Evolutionary conservation across 306 rosid genomes (phyloP).

Genomic region (Prunus mume): DNA sequence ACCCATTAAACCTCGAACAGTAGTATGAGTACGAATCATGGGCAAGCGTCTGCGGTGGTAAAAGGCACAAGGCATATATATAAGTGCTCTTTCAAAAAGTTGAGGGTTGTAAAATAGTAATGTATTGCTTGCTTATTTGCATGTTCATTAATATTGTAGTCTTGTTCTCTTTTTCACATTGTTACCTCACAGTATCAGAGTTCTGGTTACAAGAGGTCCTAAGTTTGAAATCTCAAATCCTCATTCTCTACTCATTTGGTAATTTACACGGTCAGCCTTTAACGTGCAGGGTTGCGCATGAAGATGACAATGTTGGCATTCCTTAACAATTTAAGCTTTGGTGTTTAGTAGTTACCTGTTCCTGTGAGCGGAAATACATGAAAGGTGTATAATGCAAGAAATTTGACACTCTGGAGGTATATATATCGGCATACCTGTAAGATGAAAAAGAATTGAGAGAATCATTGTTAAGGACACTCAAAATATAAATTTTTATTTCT

Average conservation of each 20-base stretch:
- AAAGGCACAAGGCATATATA: background rate
- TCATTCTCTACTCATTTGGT: too few relatives aligned
- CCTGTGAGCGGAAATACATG: constrained; percentile 95
- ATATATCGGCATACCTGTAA: constrained; percentile 92
- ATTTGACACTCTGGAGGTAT: constrained; percentile 96
- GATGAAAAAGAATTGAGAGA: constrained; percentile 1
- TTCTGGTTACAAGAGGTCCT: background rate
- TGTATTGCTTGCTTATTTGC: background rate
- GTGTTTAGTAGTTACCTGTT: constrained; percentile 57
- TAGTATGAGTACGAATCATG: constrained; percentile 66
- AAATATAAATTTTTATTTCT: background rate
- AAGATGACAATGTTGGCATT: background rate
- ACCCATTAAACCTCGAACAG: constrained; percentile 28
- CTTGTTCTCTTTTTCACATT: background rate
- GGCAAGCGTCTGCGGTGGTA: constrained; percentile 79
- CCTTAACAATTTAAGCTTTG: background rate
- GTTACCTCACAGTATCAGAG: background rate
- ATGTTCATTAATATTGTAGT: background rate
- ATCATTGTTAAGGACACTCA: background rate
- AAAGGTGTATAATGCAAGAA: constrained; percentile 86
- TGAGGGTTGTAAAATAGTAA: background rate
- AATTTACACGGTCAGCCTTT: too few relatives aligned
- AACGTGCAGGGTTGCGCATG: background rate
- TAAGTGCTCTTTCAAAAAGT: constrained; percentile 10
- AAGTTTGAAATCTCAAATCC: background rate